Evolutionary conservation across 768 basidiomycete species (phyloP).

Genomic region (Lactarius hengduanensis): DNA sequence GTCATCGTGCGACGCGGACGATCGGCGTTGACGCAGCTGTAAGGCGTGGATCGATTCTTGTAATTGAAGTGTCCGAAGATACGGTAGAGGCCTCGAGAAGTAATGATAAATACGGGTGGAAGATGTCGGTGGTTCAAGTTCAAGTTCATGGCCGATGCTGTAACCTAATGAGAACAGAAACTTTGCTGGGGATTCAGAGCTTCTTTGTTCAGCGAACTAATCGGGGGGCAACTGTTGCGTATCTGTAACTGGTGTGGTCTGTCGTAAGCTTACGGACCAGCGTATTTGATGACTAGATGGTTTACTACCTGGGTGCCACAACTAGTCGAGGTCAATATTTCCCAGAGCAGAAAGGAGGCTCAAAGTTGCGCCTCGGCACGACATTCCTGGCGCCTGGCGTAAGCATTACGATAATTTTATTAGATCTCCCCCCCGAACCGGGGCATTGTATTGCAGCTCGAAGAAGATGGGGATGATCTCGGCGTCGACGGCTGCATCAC

Average conservation of each 20-base stretch:
- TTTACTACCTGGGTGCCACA: neutral
- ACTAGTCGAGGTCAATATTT: neutral
- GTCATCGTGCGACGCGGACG: conserved; percentile 45
- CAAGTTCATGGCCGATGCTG: neutral
- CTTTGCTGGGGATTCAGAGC: neutral
- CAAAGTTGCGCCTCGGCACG: neutral
- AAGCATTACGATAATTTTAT: neutral
- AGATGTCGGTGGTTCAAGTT: conserved; percentile 29
- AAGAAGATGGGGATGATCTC: neutral
- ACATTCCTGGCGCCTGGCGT: neutral
- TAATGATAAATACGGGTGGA: conserved; percentile 75
- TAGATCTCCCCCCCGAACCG: neutral
- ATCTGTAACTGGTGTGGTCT: neutral
- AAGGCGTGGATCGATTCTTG: conserved; percentile 70
- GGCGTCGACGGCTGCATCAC: neutral
- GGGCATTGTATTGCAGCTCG: neutral
- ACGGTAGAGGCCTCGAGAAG: conserved; percentile 78
- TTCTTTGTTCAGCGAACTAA: neutral
- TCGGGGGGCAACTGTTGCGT: neutral
- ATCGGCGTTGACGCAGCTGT: conserved; percentile 56
- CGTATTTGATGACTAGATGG: neutral
- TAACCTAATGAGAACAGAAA: neutral
- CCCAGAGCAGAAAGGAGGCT: neutral
- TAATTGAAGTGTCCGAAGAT: conserved; percentile 60
- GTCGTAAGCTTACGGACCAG: neutral